Base-by-base conservation (phyloP, 208 protist species). In the Angomonas desouzai region DNA sequence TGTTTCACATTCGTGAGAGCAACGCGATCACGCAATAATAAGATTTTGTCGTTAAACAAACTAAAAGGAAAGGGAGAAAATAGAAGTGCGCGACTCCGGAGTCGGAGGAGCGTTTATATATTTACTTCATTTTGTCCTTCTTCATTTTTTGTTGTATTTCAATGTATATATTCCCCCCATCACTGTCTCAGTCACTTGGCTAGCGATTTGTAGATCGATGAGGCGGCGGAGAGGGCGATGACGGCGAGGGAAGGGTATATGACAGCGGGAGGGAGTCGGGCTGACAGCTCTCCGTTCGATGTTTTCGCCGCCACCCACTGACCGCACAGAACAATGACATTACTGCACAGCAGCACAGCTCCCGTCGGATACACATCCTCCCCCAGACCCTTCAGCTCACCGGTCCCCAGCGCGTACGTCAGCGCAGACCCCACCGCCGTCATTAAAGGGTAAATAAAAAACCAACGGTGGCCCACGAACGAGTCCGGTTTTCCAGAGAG, bases 301-400 rank as follows among this genome's bases (percentile, higher is more conserved):
- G 74, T 68, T n/a, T 62, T 55, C 2, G 36, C 48, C 9, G 73
- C 67, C 27, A 51, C 55, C n/a, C 55, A 25, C 51, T 79, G 73
- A 0, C 59, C 62, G 10, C 28, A 2, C 3, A 70, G 20, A 22
- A 70, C 29, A 1, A 66, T 33, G 28, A 53, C 22, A 0, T 56
- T 3, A 0, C 59, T 56, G 13, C 43, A 56, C 16, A 66, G 10
- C 28, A 75, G 45, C 40, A 62, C 25, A 3, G 45, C 48, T 20
- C 34, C 45, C 3, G 56, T 47, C 1, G 40, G 23, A 20, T 48
- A 25, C 53, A 59, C 60, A n/a, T 67, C 68, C 18, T 18, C 53
- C 10, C 18, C 18, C 30, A 45, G 32, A 13, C 64, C 7, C 40
- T 48, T 9, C 16, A 16, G 27, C 0, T 33, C 49, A 38, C 45